phyloP scores from a whole-genome alignment of 176 grass and related monocot genomes.

The Eleusine coracana region DNA sequence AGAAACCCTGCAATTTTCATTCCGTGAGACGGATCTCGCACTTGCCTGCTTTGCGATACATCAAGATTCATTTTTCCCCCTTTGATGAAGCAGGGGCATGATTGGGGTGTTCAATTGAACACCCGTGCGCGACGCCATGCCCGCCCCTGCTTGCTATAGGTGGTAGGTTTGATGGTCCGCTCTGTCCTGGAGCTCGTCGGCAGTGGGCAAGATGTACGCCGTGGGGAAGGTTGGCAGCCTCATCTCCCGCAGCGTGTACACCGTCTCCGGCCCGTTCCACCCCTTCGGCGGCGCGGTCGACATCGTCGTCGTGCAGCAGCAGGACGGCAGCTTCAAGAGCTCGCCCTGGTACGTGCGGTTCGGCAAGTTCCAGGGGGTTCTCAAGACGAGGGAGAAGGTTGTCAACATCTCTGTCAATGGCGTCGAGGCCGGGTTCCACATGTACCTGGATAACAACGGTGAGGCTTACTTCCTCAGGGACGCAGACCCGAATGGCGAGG shows the following conservation, averaged over 20 bases:
- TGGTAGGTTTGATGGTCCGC: constrained; percentile 47
- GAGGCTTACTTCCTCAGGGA: constrained; percentile 79
- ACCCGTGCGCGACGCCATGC: not conserved
- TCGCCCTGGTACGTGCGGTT: constrained; percentile 94
- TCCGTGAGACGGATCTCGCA: not conserved
- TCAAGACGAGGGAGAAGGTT: constrained; percentile 87
- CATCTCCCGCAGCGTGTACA: constrained; percentile 65
- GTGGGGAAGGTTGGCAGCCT: constrained; percentile 65
- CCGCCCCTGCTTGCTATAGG: constrained; percentile 5
- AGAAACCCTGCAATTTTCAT: not conserved
- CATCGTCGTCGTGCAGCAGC: constrained; percentile 91
- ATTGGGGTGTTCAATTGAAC: not conserved
- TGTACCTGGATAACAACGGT: constrained; percentile 86
- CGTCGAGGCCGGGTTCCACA: constrained; percentile 72
- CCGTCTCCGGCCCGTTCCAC: constrained; percentile 75
- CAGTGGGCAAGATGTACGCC: constrained; percentile 57
- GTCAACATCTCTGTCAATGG: constrained; percentile 81
- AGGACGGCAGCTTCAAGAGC: constrained; percentile 89
- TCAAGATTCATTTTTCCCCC: not conserved
- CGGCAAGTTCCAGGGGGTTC: constrained; percentile 94
- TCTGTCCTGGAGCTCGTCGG: not conserved
- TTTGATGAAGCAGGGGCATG: not conserved
- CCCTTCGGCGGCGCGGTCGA: constrained; percentile 90
- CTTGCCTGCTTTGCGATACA: not conserved
- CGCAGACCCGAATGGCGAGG: constrained; percentile 37